A percentile compares a stretch with the other conserved stretches of the same genome.
phyloP scores from a whole-genome alignment of 176 grass and related monocot genomes.

The Avena atlantica region DNA sequence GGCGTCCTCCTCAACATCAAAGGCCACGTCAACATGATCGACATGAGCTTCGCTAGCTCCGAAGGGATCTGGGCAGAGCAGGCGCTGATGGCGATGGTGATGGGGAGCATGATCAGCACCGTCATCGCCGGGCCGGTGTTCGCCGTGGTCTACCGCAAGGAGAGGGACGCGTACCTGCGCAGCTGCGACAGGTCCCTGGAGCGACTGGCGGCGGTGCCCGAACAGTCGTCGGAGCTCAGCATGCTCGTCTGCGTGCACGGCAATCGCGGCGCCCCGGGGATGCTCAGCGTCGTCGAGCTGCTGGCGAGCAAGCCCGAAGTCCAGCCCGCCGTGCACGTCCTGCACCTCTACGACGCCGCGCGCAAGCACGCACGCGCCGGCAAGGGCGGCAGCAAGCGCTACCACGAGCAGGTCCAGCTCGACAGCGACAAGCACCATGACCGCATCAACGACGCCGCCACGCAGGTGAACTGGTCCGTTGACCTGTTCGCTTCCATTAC shows the following conservation, averaged over 20 bases:
- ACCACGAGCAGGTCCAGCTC: constrained; percentile 36
- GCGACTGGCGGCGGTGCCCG: background rate
- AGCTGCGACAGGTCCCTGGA: constrained; percentile 38
- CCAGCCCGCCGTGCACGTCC: constrained; percentile 43
- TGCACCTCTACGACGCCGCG: constrained; percentile 36
- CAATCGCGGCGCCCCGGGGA: constrained; percentile 32
- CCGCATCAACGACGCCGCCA: constrained; percentile 19
- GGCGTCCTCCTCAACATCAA: constrained; percentile 58
- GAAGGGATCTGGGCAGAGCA: constrained; percentile 61
- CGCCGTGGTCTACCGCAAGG: constrained; percentile 41
- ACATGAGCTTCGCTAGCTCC: constrained; percentile 50
- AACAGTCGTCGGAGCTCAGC: constrained; percentile 29
- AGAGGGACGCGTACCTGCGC: constrained; percentile 44
- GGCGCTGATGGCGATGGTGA: constrained; percentile 56
- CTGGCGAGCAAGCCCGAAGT: constrained; percentile 31
- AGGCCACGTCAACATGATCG: constrained; percentile 61
- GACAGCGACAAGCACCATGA: constrained; percentile 37
- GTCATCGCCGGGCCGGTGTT: constrained; percentile 49
- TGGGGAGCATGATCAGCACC: constrained; percentile 57
- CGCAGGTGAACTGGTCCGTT: constrained; percentile 43
- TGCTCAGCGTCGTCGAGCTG: constrained; percentile 49
- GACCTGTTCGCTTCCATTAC: constrained; percentile 50
- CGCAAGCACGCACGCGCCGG: constrained; percentile 15
- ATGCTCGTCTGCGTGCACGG: constrained; percentile 56
- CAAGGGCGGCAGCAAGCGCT: constrained; percentile 9